Evolutionary conservation across 345 rosid genomes (phyloP), one percentile per base, ranked within the genome.

Genomic region (Mercurialis annua): DNA sequence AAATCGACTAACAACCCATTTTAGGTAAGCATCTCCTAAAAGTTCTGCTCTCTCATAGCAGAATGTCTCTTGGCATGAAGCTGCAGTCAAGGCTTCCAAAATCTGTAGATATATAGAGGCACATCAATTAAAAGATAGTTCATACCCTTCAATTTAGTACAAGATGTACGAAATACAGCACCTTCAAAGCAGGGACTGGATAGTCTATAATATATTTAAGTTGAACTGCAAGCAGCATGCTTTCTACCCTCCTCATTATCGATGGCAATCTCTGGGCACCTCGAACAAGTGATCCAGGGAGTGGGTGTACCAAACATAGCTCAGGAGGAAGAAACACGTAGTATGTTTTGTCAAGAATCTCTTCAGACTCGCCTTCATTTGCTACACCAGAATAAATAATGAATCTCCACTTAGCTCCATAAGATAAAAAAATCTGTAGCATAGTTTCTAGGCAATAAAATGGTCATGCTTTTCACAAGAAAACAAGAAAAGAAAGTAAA

Each of bases 1-100:
- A 80, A 80, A 94, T 42, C 90, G 85, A 72, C 98, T 94, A 62
- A 94, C 99, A 12, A 91, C 96, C 99, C 99, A 94, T 87, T 94
- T 94, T 67, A 91, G 80, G 79, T 91, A 94, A 42, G 99, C 99
- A 81, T 94, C 99, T 62, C 99, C 99, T 65, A 94, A 81, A 71
- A 94, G 98, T 85, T 94, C 98, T 2, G 99, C 99, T 82, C 99
- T 89, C 74, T 91, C 99, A 63, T 91, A 91, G 81, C 98, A 94
- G 83, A 94, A 94, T 15, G 97, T 89, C 80, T 94, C 99, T 74
- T 94, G 99, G 86, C 99, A 94, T 33, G 98, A 94, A 60, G 98
- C 99, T 2, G 98, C 97, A 43, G 99, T 94, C 84, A 89, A 82
- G 56, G 99, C 98, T 76, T 94, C 98, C 85, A 94, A 79, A 59